Base-by-base conservation (phyloP, 1,284 basidiomycete genomes). In the Rhizoctonia solani region DNA sequence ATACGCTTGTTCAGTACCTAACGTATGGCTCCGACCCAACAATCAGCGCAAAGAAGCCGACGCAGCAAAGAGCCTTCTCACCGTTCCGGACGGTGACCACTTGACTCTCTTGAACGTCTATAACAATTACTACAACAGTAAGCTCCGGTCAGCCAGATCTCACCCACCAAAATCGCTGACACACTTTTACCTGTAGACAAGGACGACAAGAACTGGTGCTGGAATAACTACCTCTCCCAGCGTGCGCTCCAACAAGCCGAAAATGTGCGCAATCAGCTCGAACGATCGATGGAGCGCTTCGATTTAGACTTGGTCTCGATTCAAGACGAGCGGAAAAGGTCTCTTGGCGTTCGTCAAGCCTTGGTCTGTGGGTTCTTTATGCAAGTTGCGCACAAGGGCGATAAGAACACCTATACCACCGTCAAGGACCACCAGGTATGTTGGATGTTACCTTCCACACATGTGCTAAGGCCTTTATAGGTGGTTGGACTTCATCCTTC, bases 371-470 rank as follows among this genome's bases (percentile, higher is more conserved):
- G 95, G 0, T 99, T 94, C 83, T 99, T 99, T 80, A 98, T 98
- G 96, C 96, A 98, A 76, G 88, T 96, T 6, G 96, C 95, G 4
- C 94, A 98, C 78, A 93, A 93, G 76, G 93, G 93, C n/a, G 91
- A 93, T 74, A 94, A 93, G 80, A 76, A 76, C 65, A 84, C 81
- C 68, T 95, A 95, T 76, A 75, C 88, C 71, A 98, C 95, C 0
- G 87, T 97, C 71, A 98, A 98, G 79, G 95, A 98, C 76, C 93
- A 95, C 74, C 93, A 95, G 80, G 87, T 85, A 71, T 54, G 81
- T 75, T 42, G 50, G 34, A 34, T 56, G 56, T 23, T 68, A 54
- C 9, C 34, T 56, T 44, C 14, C 21, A 29, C 27, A 41, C 23
- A 3, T 49, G 3, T 27, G 27, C 3, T 21, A 14, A 52, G 21